Percentiles rank a stretch among this genome's conserved stretches.
phyloP scores from a whole-genome alignment of 1,284 basidiomycete genomes.

The Ustilago nuda region DNA sequence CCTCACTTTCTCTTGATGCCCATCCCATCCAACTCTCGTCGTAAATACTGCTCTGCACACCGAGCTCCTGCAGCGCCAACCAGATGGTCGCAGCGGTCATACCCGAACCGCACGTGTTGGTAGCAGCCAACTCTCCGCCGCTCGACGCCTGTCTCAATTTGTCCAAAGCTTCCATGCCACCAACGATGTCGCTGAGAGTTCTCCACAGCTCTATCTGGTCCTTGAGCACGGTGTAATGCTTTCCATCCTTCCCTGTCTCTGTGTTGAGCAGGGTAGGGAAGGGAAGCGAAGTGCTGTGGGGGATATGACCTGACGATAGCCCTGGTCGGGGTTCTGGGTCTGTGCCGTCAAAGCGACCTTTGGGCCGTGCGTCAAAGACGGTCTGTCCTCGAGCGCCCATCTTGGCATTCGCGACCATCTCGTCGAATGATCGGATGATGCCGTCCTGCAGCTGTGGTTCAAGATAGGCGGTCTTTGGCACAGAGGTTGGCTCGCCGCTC shows the following conservation, averaged over 20 bases:
- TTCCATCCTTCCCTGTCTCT: conserved; percentile 68
- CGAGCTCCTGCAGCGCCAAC: conserved; percentile 82
- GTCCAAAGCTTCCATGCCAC: conserved; percentile 69
- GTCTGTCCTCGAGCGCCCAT: conserved; percentile 75
- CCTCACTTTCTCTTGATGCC: conserved; percentile 47
- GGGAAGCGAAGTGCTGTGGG: conserved; percentile 84
- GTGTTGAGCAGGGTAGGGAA: conserved; percentile 80
- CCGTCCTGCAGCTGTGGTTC: conserved; percentile 73
- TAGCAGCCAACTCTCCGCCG: conserved; percentile 50
- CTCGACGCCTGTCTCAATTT: conserved; percentile 62
- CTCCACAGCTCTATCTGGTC: conserved; percentile 66
- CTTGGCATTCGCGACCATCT: conserved; percentile 81
- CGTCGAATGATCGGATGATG: conserved; percentile 79
- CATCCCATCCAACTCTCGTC: conserved; percentile 75
- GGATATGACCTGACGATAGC: conserved; percentile 92
- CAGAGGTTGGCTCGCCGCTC: conserved; percentile 29
- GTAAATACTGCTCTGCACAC: conserved; percentile 77
- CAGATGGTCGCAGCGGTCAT: conserved; percentile 96
- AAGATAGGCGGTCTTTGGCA: conserved; percentile 65
- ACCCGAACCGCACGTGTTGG: conserved; percentile 73
- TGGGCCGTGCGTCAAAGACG: conserved; percentile 87
- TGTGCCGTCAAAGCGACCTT: conserved; percentile 79
- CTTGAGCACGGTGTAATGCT: conserved; percentile 61
- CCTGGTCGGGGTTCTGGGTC: conserved; percentile 90
- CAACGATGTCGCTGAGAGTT: conserved; percentile 76